phyloP scores from a whole-genome alignment of 805 yeast species.

The Pichia occidentalis region DNA sequence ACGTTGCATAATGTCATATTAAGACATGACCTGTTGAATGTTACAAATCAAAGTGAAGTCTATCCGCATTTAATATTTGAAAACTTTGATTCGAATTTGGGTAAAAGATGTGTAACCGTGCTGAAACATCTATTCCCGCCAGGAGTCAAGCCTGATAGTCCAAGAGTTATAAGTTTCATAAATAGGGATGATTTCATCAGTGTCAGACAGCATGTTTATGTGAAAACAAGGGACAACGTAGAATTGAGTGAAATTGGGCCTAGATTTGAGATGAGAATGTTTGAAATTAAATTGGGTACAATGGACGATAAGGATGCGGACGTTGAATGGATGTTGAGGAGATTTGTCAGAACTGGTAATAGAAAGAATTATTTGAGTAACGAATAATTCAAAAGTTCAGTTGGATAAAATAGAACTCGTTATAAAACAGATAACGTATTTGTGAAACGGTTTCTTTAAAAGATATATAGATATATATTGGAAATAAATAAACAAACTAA shows the following conservation, averaged over 20 bases:
- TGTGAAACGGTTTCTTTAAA: too few species aligned
- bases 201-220: conserved; percentile 93
- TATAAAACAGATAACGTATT: too few species aligned
- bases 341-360: conserved; percentile 92
- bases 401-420: too few species aligned
- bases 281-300: conserved; percentile 82
- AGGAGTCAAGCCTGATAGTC: conserved; percentile 85
- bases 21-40: conserved; percentile 82
- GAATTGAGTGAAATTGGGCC: conserved; percentile 97
- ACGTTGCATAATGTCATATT: conserved; percentile 90
- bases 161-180: conserved; percentile 88
- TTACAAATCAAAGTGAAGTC: conserved; percentile 85
- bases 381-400: conserved; percentile 11
- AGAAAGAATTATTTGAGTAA: conserved; percentile 76
- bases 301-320: conserved; percentile 95
- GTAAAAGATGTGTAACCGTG: conserved; percentile 72
- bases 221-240: conserved; percentile 77
- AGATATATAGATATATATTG: too few species aligned
- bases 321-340: conserved; percentile 91
- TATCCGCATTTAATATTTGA: conserved; percentile 94
- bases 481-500: too few species aligned
- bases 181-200: conserved; percentile 88
- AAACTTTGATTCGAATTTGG: conserved; percentile 74
- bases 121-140: conserved; percentile 92
- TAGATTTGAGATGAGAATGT: conserved; percentile 93